Evolutionary conservation across 441 rosid species (phyloP).

Genomic region (Pelargonium cotyledonis): DNA sequence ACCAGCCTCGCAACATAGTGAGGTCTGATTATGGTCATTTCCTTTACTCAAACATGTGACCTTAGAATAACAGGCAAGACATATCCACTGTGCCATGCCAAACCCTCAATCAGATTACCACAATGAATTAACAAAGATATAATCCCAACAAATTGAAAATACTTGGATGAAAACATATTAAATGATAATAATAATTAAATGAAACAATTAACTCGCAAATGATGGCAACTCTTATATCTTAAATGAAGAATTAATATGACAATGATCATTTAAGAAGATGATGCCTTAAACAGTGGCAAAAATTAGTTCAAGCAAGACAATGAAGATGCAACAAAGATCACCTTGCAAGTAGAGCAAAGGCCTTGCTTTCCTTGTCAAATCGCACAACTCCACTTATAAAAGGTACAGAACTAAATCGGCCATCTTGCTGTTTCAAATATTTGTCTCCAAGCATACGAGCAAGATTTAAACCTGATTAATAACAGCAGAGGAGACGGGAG

Average conservation of each 20-base stretch:
- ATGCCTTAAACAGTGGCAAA: too few species aligned
- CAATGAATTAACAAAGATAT: neutral
- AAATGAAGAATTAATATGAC: neutral
- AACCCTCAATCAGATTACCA: slow-evolving; percentile 8
- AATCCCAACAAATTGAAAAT: neutral
- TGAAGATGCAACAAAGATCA: slow-evolving; percentile 19
- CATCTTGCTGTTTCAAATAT: slow-evolving; percentile 81
- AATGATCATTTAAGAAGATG: neutral
- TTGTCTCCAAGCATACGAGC: slow-evolving; percentile 98
- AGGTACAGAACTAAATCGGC: slow-evolving; percentile 85
- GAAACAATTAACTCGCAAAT: neutral
- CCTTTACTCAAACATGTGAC: too few species aligned
- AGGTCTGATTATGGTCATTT: too few species aligned
- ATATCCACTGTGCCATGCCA: too few species aligned
- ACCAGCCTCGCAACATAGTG: too few species aligned
- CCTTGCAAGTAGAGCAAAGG: slow-evolving; percentile 85
- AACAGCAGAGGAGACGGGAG: neutral
- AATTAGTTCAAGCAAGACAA: too few species aligned
- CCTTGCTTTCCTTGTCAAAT: slow-evolving; percentile 44
- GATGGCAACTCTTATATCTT: neutral
- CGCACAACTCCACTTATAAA: slow-evolving; percentile 66
- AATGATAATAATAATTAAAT: neutral
- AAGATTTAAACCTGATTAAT: slow-evolving; percentile 68
- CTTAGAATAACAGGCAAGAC: too few species aligned
- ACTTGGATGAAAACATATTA: neutral